Base-by-base conservation (phyloP, 371 early-diverging fungal genomes). In the Apophysomyces ossiformis region DNA sequence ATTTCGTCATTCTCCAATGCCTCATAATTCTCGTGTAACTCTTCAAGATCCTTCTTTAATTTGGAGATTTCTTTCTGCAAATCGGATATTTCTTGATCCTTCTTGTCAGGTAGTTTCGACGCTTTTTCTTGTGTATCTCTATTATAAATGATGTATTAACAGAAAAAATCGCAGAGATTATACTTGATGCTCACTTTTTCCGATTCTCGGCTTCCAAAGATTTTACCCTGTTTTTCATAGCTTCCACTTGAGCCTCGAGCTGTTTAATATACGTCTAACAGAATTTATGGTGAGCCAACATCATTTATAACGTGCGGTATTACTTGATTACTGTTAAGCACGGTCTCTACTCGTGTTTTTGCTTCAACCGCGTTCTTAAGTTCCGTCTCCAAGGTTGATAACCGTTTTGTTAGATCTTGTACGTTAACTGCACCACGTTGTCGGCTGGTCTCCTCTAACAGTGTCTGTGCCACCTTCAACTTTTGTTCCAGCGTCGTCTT, bases 251-350 rank as follows among this genome's bases (percentile, higher is more conserved):
- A 2, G 54, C 54, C 11, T 50, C 54, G 21, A 50, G 54, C 21
- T 50, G 54, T 11, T 50, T 50, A 21, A 18, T 50, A 26, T 50
- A 50, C 54, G 21, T 50, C 54, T 50, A 50, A 18, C 5, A 50
- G 0, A n/a, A 7, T 1, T n/a, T 26, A 2, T 18, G n/a, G 54
- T 47, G n/a, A 9, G 18, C 5, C 0, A 8, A 8, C 35, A 32
- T 18, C 54, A 8, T n/a, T 50, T 50, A 5, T 6, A 9, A n/a
- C 11, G 0, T 50, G 4, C 21, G 32, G 32, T 26, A 4, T 9
- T 50, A 50, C 54, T 26, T 50, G 54, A 21, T 26, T 50, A 4
- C 54, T 50, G 9, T 16, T 21, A 21, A 21, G n/a, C 18, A 50
- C 1, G 21, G 21, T 50, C 5, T 50, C 54, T 18, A 26, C 54